Percentiles rank a stretch among this genome's conserved stretches.
Conservation (phyloP, 2,329 filamentous ascomycete species). For the Ophiostoma perfectum region DNA sequence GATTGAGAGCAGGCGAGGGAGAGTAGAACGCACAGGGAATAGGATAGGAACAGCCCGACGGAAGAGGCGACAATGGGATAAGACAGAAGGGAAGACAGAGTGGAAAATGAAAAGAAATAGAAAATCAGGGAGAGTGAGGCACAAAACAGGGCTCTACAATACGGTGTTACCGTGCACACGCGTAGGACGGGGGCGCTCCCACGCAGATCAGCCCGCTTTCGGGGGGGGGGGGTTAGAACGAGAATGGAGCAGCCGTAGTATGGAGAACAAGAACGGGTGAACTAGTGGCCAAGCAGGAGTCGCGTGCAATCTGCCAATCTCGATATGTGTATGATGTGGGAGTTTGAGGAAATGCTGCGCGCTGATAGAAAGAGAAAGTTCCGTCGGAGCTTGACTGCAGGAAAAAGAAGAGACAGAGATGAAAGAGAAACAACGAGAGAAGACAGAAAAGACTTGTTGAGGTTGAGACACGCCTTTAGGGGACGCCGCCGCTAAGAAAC, state of each 20-base stretch:
- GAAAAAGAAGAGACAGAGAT: neutral
- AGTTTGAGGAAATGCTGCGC: neutral
- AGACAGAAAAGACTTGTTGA: too few species aligned
- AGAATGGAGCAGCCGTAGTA: neutral
- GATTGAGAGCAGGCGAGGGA: neutral
- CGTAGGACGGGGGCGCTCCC: neutral
- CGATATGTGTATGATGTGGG: too few species aligned
- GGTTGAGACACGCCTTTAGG: neutral
- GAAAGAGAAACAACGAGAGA: neutral
- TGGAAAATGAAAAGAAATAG: slow-evolving; percentile 1
- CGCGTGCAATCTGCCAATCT: neutral
- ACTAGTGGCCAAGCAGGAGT: neutral
- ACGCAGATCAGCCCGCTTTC: slow-evolving; percentile 14
- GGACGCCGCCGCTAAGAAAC: neutral
- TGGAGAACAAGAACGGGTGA: neutral
- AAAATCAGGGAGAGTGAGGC: neutral
- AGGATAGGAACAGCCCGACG: neutral
- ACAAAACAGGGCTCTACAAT: neutral
- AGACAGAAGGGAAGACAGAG: neutral
- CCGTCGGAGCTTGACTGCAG: neutral
- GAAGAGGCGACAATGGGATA: neutral
- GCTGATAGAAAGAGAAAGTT: neutral
- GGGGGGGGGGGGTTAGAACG: neutral
- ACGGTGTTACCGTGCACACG: slow-evolving; percentile 3
- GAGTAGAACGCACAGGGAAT: neutral